A percentile compares a stretch with the other conserved stretches of the same genome.
Evolutionary conservation across 805 yeast species (phyloP).

Genomic region (Zygotorulaspora danielsina): DNA sequence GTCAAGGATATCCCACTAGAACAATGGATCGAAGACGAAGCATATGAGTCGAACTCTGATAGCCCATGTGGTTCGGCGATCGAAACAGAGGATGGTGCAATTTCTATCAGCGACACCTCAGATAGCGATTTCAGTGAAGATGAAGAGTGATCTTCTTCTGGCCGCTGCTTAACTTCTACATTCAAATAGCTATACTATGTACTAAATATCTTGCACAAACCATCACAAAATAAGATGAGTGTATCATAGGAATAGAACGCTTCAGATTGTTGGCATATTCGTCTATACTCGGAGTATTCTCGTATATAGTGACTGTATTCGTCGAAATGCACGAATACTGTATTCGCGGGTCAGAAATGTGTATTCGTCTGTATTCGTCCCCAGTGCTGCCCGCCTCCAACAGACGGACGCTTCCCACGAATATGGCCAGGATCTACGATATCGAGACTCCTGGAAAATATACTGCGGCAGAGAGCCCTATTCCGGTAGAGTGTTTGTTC

Average conservation of each 20-base stretch:
- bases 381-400: too few species aligned
- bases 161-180: neutral
- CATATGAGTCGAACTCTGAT: neutral
- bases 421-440: too few species aligned
- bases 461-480: too few species aligned
- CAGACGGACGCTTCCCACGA: too few species aligned
- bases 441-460: too few species aligned
- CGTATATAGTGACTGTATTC: neutral
- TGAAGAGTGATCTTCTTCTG: neutral
- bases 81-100: conserved; percentile 1
- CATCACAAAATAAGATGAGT: neutral
- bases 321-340: neutral
- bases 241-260: neutral
- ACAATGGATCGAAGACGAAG: conserved; percentile 16
- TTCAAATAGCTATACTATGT: neutral
- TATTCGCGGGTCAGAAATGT: neutral
- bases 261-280: neutral
- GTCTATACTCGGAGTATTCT: neutral
- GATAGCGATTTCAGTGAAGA: conserved; percentile 7
- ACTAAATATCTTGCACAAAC: neutral
- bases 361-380: neutral
- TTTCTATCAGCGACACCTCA: neutral
- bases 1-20: conserved; percentile 11
- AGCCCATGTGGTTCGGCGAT: neutral
- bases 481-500: too few species aligned